A percentile compares a stretch with the other conserved stretches of the same genome.
These are phyloP conservation scores for Phytophthora pisi DNA, from an alignment of 352 stramenopile genomes.

Conservation along the genomic window DNA sequence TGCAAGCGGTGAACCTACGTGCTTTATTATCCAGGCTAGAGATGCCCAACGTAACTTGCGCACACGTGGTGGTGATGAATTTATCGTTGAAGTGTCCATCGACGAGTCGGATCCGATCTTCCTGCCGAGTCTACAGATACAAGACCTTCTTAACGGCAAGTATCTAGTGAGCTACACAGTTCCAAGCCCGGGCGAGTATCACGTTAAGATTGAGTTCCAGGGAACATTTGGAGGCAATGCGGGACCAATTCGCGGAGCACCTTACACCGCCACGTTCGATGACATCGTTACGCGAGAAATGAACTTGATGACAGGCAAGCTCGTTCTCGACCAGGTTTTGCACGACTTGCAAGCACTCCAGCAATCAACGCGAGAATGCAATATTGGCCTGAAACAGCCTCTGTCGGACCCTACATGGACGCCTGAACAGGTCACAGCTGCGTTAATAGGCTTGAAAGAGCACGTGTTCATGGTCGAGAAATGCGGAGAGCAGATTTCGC, in stretches of 20 bases:
- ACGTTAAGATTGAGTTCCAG: conserved; percentile 88
- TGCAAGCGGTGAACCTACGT: conserved; percentile 71
- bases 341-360: conserved; percentile 71
- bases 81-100: conserved; percentile 71
- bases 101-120: conserved; percentile 60
- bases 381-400: conserved; percentile 73
- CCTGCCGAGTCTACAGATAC: conserved; percentile 60
- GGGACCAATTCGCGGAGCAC: conserved; percentile 90
- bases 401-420: conserved; percentile 63
- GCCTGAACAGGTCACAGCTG: conserved; percentile 62
- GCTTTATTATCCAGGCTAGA: conserved; percentile 86
- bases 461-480: conserved; percentile 85
- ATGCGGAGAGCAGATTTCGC: conserved; percentile 60
- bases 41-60: conserved; percentile 83
- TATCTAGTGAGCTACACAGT: conserved; percentile 94
- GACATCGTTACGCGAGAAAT: conserved; percentile 81
- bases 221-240: conserved; percentile 92
- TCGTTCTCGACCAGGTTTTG: conserved; percentile 73
- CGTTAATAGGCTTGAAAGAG: conserved; percentile 75
- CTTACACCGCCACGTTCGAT: conserved; percentile 85
- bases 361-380: conserved; percentile 70
- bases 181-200: conserved; percentile 82
- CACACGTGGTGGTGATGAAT: conserved; percentile 94
- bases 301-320: conserved; percentile 84
- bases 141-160: conserved; percentile 93